These are phyloP conservation scores for Bifiguratus adelaidae DNA, from an alignment of 192 early-diverging fungal genomes.

Conservation along the genomic window DNA sequence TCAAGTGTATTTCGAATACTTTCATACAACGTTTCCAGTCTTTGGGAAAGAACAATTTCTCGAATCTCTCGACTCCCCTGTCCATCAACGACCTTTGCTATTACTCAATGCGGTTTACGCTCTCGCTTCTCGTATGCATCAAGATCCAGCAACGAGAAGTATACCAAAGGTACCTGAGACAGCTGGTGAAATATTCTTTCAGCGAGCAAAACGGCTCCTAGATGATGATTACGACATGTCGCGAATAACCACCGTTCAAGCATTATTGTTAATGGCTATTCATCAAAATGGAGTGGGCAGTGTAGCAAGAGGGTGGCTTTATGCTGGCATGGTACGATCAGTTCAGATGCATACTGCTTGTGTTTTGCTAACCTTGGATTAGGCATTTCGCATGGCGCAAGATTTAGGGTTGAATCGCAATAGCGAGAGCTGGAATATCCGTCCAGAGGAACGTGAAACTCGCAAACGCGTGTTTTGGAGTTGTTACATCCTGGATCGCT, in stretches of 20 bases:
- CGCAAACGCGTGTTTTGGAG: slow-evolving; percentile 68
- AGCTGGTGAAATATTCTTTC: slow-evolving; percentile 44
- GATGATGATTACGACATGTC: slow-evolving; percentile 54
- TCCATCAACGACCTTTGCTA: too few species aligned
- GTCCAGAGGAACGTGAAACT: slow-evolving; percentile 42
- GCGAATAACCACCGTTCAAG: slow-evolving; percentile 48
- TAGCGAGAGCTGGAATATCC: slow-evolving; percentile 42
- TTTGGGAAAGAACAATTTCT: slow-evolving; percentile 55
- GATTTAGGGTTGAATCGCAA: slow-evolving; percentile 68
- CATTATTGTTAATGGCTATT: slow-evolving; percentile 51
- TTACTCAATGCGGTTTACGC: slow-evolving; percentile 41
- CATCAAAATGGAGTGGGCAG: slow-evolving; percentile 60
- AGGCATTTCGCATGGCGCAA: slow-evolving; percentile 65
- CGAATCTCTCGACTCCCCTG: slow-evolving; percentile 22
- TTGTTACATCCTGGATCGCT: slow-evolving; percentile 59
- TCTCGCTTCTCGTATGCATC: slow-evolving; percentile 31
- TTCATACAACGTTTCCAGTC: slow-evolving; percentile 59
- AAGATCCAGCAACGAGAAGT: slow-evolving; percentile 18
- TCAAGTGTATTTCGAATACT: slow-evolving; percentile 45
- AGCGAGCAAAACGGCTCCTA: slow-evolving; percentile 55
- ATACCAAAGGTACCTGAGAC: slow-evolving; percentile 32
- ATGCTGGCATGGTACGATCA: slow-evolving; percentile 61
- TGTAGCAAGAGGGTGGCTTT: slow-evolving; percentile 58
- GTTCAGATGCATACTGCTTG: too few species aligned
- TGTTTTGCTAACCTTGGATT: too few species aligned